Evolutionary conservation across 2,329 filamentous ascomycete species (phyloP).

Genomic region (Cladorrhinum sp.): DNA sequence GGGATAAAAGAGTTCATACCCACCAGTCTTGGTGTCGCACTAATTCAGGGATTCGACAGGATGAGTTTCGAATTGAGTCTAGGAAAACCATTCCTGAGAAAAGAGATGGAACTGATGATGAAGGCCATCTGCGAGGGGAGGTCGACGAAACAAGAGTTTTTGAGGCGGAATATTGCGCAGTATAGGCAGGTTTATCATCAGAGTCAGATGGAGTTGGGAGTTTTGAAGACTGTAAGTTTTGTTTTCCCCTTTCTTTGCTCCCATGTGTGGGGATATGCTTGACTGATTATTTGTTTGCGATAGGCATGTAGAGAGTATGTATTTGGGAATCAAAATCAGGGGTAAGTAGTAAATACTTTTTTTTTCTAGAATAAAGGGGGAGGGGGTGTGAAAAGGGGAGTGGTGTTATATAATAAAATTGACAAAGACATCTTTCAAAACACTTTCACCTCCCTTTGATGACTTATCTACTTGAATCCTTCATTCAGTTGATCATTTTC

Average conservation of each 20-base stretch:
- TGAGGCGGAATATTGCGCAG: constrained; percentile 79
- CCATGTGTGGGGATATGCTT: not conserved
- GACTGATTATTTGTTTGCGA: constrained; percentile 7
- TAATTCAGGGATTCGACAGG: constrained; percentile 91
- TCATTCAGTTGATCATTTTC: no score
- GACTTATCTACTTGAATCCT: no score
- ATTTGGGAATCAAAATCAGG: constrained; percentile 33
- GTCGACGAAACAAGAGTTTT: constrained; percentile 68
- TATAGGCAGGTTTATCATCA: constrained; percentile 85
- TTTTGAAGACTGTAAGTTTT: constrained; percentile 57
- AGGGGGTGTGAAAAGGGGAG: no score
- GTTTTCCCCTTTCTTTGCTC: constrained; percentile 14
- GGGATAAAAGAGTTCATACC: constrained; percentile 85
- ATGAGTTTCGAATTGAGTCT: constrained; percentile 92
- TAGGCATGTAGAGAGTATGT: constrained; percentile 57
- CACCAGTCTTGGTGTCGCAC: constrained; percentile 82
- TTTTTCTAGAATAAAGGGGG: not conserved
- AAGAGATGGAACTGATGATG: constrained; percentile 98
- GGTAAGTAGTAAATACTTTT: not conserved
- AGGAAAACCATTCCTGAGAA: constrained; percentile 91
- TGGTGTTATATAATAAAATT: not conserved
- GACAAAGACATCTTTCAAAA: no score
- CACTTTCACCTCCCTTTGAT: no score
- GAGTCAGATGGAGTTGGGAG: constrained; percentile 71
- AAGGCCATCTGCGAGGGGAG: constrained; percentile 91